These are phyloP conservation scores for peach (Prunus persica) DNA, from an alignment of 306 rosid genomes.

Conservation along the genomic window DNA sequence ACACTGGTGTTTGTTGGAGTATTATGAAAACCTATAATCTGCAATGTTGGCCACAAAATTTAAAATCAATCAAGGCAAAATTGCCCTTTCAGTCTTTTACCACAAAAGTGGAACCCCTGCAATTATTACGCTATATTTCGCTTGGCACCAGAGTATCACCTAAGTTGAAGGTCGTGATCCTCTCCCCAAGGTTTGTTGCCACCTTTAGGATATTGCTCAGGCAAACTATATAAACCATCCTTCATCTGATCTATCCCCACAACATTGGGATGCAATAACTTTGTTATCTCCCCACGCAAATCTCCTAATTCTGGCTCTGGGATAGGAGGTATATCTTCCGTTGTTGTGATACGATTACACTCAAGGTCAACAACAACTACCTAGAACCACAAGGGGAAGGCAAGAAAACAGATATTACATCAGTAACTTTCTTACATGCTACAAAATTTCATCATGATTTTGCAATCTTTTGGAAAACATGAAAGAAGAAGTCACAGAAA, in stretches of 20 bases:
- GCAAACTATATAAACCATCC: slow-evolving; percentile 44
- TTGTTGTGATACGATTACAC: slow-evolving; percentile 69
- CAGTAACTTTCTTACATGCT: slow-evolving; percentile 11
- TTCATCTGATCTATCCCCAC: slow-evolving; percentile 83
- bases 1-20: not conserved
- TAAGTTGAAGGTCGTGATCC: slow-evolving; percentile 86
- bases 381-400: slow-evolving; percentile 39
- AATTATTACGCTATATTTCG: slow-evolving; percentile 10
- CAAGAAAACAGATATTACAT: slow-evolving; percentile 4
- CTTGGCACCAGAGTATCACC: slow-evolving; percentile 54
- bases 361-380: slow-evolving; percentile 98
- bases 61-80: not conserved
- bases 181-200: slow-evolving; percentile 90
- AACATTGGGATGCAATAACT: slow-evolving; percentile 78
- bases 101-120: not conserved
- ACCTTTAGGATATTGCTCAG: slow-evolving; percentile 56
- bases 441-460: not conserved
- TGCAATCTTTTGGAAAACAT: not conserved
- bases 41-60: not conserved
- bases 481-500: not conserved
- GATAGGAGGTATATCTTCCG: slow-evolving; percentile 96
- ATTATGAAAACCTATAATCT: not conserved
- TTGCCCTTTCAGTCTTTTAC: not conserved
- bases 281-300: slow-evolving; percentile 73
- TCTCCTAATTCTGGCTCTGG: slow-evolving; percentile 84